These are phyloP conservation scores for Polyplosphaeria fusca DNA, from an alignment of 495 filamentous ascomycete species.

Conservation along the genomic window DNA sequence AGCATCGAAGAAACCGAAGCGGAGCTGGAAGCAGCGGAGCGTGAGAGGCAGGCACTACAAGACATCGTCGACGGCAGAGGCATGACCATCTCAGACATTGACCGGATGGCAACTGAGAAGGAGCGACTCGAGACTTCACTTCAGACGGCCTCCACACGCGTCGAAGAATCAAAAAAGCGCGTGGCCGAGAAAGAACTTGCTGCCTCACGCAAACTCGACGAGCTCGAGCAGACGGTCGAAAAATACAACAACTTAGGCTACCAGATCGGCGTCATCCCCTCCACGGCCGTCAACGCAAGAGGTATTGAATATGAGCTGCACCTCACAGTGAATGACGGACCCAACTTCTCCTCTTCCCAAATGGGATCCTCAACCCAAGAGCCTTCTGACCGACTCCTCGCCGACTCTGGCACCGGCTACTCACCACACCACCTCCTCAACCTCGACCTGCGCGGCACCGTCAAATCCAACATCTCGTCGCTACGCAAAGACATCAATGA, in stretches of 20 bases:
- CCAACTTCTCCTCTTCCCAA: conserved; percentile 74
- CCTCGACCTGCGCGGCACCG: conserved; percentile 74
- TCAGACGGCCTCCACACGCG: conserved; percentile 64
- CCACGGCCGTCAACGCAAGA: conserved; percentile 78
- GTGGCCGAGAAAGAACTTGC: conserved; percentile 81
- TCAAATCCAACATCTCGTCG: conserved; percentile 71
- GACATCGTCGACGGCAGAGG: conserved; percentile 84
- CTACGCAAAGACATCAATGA: conserved; percentile 87
- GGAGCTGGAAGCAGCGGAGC: conserved; percentile 75
- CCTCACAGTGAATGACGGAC: conserved; percentile 63
- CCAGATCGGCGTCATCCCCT: conserved; percentile 83
- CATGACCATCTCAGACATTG: conserved; percentile 93
- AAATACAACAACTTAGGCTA: conserved; percentile 91
- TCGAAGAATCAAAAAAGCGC: conserved; percentile 78
- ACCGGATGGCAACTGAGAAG: conserved; percentile 94
- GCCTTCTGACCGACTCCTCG: conserved; percentile 63
- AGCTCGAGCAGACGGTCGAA: conserved; percentile 80
- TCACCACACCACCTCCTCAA: conserved; percentile 83
- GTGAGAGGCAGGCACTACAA: conserved; percentile 75
- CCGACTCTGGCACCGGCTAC: conserved; percentile 79
- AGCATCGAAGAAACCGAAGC: conserved; percentile 73
- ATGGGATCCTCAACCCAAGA: conserved; percentile 55
- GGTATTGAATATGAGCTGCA: conserved; percentile 78
- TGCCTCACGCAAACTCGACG: conserved; percentile 77
- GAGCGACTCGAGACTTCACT: conserved; percentile 85